Evolutionary conservation across 1,139 yeast genomes (phyloP), one percentile per base, ranked within the genome.

Genomic region (Blastobotrys capitulatus): DNA sequence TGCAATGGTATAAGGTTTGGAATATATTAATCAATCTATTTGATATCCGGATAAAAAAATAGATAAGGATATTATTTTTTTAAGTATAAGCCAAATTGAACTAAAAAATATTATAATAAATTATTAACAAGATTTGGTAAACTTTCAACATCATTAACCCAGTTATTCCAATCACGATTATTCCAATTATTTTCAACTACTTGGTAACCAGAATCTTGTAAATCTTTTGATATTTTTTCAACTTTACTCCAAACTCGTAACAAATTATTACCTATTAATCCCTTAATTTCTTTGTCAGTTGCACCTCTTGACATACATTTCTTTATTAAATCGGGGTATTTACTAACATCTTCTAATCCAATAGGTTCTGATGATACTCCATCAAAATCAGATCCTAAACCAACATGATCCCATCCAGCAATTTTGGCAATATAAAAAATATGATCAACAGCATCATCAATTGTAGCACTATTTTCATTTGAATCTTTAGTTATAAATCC

Each of bases 351-450:
- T 55, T 76, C 80, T 18, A 77, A 62, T 0, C 80, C 82, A 16
- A 49, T 58, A 1, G 82, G 80, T 1, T 76, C 78, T 12, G 57
- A 57, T 1, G 74, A 74, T 36, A 20, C 35, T 2, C 13, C 41
- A 20, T 19, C 41, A 38, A 76, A 77, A 59, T 77, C 82, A 2
- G 77, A 71, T 1, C 82, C 82, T 32, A 78, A 61, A 0, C 81
- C 81, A 40, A 77, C 80, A 59, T 75, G 76, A 32, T 73, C 77
- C 79, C 79, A 77, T 1, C 81, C 82, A 47, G 75, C 72, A 5
- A 71, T 53, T 27, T 73, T 60, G 5, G 9, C 70, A 18, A 76
- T 65, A 55, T 77, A 68, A 38, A 66, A 56, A 25, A 75, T 67
- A 60, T 77, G 81, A 36, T 68, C 71, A 1, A 71, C 77, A 0